phyloP scores from a whole-genome alignment of 2,329 filamentous ascomycete genomes.

The Talaromyces atroroseus region DNA sequence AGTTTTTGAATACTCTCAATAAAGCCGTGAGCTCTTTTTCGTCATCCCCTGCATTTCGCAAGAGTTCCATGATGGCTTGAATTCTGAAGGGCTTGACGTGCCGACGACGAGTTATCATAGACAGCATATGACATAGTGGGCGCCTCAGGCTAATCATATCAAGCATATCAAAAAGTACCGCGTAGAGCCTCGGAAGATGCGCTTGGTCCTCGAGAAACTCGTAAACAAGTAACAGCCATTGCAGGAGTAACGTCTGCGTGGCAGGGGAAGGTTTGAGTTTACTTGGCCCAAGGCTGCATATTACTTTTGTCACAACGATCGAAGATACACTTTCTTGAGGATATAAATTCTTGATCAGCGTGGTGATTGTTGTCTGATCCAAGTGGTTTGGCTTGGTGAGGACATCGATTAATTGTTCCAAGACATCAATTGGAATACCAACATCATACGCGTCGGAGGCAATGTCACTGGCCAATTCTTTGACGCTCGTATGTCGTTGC shows the following conservation, averaged over 20 bases:
- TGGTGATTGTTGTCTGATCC: slow-evolving; percentile 68
- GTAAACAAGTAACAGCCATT: slow-evolving; percentile 73
- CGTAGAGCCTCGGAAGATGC: slow-evolving; percentile 64
- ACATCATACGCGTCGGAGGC: slow-evolving; percentile 59
- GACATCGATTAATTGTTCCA: slow-evolving; percentile 61
- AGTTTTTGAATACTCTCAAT: slow-evolving; percentile 79
- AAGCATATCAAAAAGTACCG: slow-evolving; percentile 72
- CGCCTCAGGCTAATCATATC: slow-evolving; percentile 73
- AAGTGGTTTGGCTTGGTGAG: slow-evolving; percentile 62
- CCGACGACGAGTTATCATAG: slow-evolving; percentile 70
- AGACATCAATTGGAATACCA: slow-evolving; percentile 58
- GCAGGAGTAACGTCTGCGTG: slow-evolving; percentile 65
- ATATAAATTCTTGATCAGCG: slow-evolving; percentile 68
- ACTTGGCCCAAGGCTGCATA: slow-evolving; percentile 72
- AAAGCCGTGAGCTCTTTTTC: slow-evolving; percentile 70
- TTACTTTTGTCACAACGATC: slow-evolving; percentile 57
- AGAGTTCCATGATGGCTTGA: slow-evolving; percentile 58
- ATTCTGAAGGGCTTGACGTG: slow-evolving; percentile 82
- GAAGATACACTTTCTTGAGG: slow-evolving; percentile 61
- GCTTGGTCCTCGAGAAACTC: slow-evolving; percentile 61
- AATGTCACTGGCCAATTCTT: slow-evolving; percentile 59
- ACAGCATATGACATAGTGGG: slow-evolving; percentile 68
- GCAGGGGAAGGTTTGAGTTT: slow-evolving; percentile 66
- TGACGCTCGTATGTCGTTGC: slow-evolving; percentile 58
- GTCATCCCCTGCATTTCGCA: slow-evolving; percentile 52